Percentiles rank a stretch among this genome's conserved stretches.
phyloP scores from a whole-genome alignment of 345 rosid species.

The Lepidium sativum region DNA sequence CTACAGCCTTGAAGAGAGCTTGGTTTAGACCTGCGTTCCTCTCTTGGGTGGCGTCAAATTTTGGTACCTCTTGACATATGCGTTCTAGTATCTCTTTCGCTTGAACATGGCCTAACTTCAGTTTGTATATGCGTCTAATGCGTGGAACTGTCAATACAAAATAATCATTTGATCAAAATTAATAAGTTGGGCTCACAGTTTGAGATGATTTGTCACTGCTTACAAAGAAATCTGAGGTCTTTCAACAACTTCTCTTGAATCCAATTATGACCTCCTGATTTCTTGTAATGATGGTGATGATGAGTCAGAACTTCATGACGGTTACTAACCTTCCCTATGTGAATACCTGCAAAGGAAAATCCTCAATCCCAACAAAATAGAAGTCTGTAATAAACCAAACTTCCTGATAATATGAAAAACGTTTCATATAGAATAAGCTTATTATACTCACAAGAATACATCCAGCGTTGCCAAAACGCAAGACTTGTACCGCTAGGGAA shows the following conservation, averaged over 20 bases:
- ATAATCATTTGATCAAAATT: background rate
- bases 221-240: slow-evolving; percentile 22
- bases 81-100: slow-evolving; percentile 39
- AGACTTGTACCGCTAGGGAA: slow-evolving; percentile 53
- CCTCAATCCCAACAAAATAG: background rate
- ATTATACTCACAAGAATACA: slow-evolving; percentile 39
- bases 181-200: background rate
- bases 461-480: slow-evolving; percentile 47
- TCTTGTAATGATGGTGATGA: slow-evolving; percentile 1
- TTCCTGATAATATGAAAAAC: background rate
- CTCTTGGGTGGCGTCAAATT: slow-evolving; percentile 21
- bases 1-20: slow-evolving; percentile 47
- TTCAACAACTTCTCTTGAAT: slow-evolving; percentile 12
- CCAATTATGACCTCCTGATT: background rate
- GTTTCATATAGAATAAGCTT: background rate
- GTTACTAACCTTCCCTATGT: slow-evolving; percentile 13
- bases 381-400: background rate
- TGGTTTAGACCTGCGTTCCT: slow-evolving; percentile 28
- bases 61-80: slow-evolving; percentile 46
- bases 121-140: slow-evolving; percentile 34
- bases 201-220: slow-evolving; percentile 1
- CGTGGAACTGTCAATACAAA: slow-evolving; percentile 38
- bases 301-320: slow-evolving; percentile 5
- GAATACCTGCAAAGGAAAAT: slow-evolving; percentile 7
- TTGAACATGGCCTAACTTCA: slow-evolving; percentile 44